phyloP scores from a whole-genome alignment of 2,329 filamentous ascomycete genomes.

The Ophiostoma sp. region DNA sequence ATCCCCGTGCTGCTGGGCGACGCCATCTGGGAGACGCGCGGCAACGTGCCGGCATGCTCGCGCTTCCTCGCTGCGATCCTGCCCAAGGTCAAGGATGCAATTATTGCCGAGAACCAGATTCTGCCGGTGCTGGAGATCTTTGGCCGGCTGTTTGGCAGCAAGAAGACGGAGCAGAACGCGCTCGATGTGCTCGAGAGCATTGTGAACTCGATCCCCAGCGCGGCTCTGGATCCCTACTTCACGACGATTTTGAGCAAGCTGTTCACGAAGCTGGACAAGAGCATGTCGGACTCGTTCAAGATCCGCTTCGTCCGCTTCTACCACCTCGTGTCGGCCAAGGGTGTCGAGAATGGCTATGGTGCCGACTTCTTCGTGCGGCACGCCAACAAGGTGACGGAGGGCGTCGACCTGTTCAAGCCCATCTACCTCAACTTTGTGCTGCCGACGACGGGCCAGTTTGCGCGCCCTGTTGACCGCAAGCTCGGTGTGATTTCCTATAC shows the following conservation, averaged over 20 bases:
- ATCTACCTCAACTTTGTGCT: slow-evolving; percentile 86
- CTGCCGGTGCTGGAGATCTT: slow-evolving; percentile 92
- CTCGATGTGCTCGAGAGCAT: slow-evolving; percentile 87
- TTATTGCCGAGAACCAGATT: slow-evolving; percentile 73
- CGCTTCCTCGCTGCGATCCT: slow-evolving; percentile 80
- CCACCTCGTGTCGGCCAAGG: slow-evolving; percentile 74
- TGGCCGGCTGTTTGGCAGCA: slow-evolving; percentile 76
- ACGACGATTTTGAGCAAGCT: slow-evolving; percentile 73
- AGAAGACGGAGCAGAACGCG: slow-evolving; percentile 76
- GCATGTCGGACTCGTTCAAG: slow-evolving; percentile 70
- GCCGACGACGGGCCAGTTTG: slow-evolving; percentile 80
- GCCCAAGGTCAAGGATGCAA: slow-evolving; percentile 64
- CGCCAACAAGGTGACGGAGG: slow-evolving; percentile 73
- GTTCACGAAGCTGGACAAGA: slow-evolving; percentile 67
- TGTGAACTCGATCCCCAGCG: slow-evolving; percentile 66
- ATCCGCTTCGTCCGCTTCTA: slow-evolving; percentile 90
- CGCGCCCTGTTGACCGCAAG: slow-evolving; percentile 84
- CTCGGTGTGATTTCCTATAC: slow-evolving; percentile 88
- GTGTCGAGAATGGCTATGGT: slow-evolving; percentile 73
- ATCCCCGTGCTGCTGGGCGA: slow-evolving; percentile 73
- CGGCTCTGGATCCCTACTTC: slow-evolving; percentile 73
- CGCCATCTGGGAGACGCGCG: slow-evolving; percentile 82
- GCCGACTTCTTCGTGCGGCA: slow-evolving; percentile 86
- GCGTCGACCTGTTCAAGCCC: slow-evolving; percentile 62
- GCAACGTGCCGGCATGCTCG: slow-evolving; percentile 87